Conservation (phyloP, 2,329 filamentous ascomycete species). For the Aspergillus eucalypticola region DNA sequence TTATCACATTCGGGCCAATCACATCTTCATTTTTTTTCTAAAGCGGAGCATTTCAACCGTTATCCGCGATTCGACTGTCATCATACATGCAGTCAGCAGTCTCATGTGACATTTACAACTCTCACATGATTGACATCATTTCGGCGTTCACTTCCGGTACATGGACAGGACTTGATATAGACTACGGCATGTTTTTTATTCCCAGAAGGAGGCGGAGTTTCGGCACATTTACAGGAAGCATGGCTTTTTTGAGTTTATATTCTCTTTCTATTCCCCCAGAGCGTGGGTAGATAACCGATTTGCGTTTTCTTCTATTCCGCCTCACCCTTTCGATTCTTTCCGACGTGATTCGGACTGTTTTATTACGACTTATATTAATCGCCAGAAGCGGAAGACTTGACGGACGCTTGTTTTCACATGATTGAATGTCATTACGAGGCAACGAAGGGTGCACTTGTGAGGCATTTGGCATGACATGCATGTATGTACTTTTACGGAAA, state of each 20-base stretch:
- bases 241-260: conserved; percentile 5
- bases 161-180: conserved; percentile 23
- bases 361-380: conserved; percentile 1
- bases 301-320: conserved; percentile 9
- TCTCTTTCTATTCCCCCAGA: conserved; percentile 4
- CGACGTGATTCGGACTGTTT: conserved; percentile 6
- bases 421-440: conserved; percentile 16
- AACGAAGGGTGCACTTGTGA: conserved; percentile 15
- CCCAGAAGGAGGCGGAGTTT: conserved; percentile 24
- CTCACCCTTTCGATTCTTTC: neutral
- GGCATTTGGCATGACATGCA: conserved; percentile 11
- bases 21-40: neutral
- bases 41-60: neutral
- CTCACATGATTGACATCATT: conserved; percentile 1
- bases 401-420: conserved; percentile 9
- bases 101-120: neutral
- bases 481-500: conserved; percentile 16
- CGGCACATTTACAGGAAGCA: conserved; percentile 15
- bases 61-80: neutral
- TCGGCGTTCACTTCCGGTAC: conserved; percentile 6
- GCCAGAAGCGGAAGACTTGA: neutral
- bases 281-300: conserved; percentile 19
- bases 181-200: conserved; percentile 21
- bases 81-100: neutral
- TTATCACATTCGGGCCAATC: neutral